Evolutionary conservation across 768 basidiomycete genomes (phyloP), one percentile per base, ranked within the genome.

Genomic region (Rhodotorula taiwanensis): DNA sequence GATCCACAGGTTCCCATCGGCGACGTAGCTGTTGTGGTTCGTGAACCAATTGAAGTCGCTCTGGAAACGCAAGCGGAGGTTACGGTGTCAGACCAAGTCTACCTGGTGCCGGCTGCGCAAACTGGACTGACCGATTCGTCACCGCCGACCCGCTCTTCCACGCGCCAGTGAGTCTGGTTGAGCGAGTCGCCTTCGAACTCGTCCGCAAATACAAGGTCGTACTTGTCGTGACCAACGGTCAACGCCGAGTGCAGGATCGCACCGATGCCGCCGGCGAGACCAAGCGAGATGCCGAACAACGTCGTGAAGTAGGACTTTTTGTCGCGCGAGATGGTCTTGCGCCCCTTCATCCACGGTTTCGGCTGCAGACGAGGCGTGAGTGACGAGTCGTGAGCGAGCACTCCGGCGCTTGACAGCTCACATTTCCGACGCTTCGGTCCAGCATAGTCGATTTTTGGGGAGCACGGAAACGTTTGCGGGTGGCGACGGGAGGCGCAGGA

Each of bases 131-230:
- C 62, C 25, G 56, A 58, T 47, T 63, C 55, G 25, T 55, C 62
- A 4, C 62, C 62, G 8, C 62, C 62, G 23, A 45, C 44, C 23
- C 16, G 36, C 16, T 39, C 36, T 39, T 39, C 36, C 10, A 39
- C 36, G 36, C 36, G 36, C 36, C 36, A 39, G 36, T 39, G 36
- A 9, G 36, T 39, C 27, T 23, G 16, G 51, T 66, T 52, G 18
- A 66, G 50, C 3, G 33, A 25, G 44, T 55, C 44, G 21, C 64
- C 75, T 42, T 69, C 73, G 70, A 91, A 92, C 66, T 89, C 79
- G 71, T 92, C 89, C 47, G 86, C 81, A 64, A 92, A 76, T 11
- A 90, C 83, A 23, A 86, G 76, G 66, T 86, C 87, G 43, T 43
- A 66, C n/a, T 60, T 39, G 39, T 52, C 55, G 44, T 52, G 52